Base-by-base conservation (phyloP, 768 basidiomycete genomes). In the Pholiota conissans region DNA sequence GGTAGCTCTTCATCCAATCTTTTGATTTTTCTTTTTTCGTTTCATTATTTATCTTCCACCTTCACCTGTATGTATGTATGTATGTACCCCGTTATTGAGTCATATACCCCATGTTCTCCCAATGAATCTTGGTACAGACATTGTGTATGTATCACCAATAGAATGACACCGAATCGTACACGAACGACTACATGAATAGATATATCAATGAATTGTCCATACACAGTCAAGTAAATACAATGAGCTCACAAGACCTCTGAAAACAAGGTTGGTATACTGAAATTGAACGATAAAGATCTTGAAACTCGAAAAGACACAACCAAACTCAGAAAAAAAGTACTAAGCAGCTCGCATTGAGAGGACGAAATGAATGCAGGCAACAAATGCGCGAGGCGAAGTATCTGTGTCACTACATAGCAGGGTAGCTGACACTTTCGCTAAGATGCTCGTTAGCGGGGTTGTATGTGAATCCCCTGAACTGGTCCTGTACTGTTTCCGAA, bases 401-500 rank as follows among this genome's bases (percentile, higher is more conserved):
- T 13, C 30, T 32, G 13, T 32, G 6, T 6, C 13, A 13, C 30
- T 67, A 77, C 67, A 82, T 75, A 11, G 71, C 79, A 61, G 79
- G 74, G 61, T 89, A 91, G 72, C 79, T 89, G 66, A 88, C 89
- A 67, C 90, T 92, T 76, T 91, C 90, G 72, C 89, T 89, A 66
- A 92, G 81, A 65, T 92, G 88, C 64, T 91, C 90, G 69, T 90
- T 90, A 22, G 85, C 84, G 1, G 90, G 90, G 70, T 92, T 92
- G 71, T 93, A 93, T 4, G 91, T 93, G 75, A 94, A 94, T 26
- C 91, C 91, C 65, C 82, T 79, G 82, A 98, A 98, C 71, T 95
- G 93, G 66, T 95, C 93, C 71, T 99, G 96, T 1, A 99, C 94
- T 0, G 95, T 98, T 78, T 97, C 91, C 14, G 92, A 95, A 34